phyloP scores from a whole-genome alignment of 1,139 yeast species.

The Saccharomyces uvarum region DNA sequence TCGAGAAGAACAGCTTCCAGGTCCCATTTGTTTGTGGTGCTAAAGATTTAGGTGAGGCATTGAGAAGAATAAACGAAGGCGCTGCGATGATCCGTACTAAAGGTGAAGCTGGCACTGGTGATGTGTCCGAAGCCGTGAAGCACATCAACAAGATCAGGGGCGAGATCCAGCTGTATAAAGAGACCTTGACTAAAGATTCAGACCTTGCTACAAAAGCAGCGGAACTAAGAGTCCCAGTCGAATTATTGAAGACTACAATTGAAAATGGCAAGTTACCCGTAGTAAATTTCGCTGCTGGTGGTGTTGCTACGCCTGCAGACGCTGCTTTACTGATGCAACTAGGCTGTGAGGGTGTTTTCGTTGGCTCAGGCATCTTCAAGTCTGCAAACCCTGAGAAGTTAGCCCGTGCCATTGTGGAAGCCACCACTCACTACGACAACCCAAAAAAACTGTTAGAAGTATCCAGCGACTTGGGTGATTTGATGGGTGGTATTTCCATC shows the following conservation, averaged over 20 bases:
- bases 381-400: constrained; percentile 56
- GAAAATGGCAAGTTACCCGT: constrained; percentile 65
- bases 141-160: too few relatives aligned
- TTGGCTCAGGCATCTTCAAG: constrained; percentile 84
- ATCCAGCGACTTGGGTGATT: constrained; percentile 60
- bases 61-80: constrained; percentile 74
- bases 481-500: constrained; percentile 25
- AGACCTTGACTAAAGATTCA: too few relatives aligned
- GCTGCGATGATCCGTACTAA: constrained; percentile 86
- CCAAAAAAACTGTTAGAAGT: constrained; percentile 58
- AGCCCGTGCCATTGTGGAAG: constrained; percentile 75
- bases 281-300: constrained; percentile 87
- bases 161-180: too few relatives aligned
- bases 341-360: constrained; percentile 86
- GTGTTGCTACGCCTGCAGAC: constrained; percentile 84
- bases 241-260: constrained; percentile 45
- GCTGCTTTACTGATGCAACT: constrained; percentile 85
- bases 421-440: constrained; percentile 68
- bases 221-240: constrained; percentile 54
- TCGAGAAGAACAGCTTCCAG: constrained; percentile 51
- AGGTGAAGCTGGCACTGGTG: constrained; percentile 42
- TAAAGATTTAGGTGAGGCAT: constrained; percentile 74
- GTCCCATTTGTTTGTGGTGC: constrained; percentile 87
- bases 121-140: too few relatives aligned
- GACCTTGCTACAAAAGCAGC: constrained; percentile 35